Evolutionary conservation across 140 eudicot species (phyloP).

Genomic region (Bidens hawaiensis): DNA sequence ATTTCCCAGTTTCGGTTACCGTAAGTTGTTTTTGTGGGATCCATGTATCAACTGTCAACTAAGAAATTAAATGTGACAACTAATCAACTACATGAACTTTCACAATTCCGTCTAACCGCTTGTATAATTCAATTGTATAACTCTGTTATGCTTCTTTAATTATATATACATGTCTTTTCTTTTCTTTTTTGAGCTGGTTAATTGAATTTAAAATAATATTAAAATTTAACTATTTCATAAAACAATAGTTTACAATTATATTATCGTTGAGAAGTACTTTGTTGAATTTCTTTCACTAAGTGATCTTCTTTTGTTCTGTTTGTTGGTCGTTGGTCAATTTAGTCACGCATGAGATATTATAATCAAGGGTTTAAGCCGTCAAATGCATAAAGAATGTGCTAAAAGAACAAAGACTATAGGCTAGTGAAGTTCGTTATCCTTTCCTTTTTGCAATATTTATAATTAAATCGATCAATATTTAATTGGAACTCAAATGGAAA

Average conservation of each 20-base stretch:
- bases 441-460: background rate
- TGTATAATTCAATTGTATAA: too few relatives aligned
- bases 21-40: background rate
- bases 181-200: too few relatives aligned
- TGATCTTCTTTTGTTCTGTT: background rate
- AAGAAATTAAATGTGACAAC: too few relatives aligned
- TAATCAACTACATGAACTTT: too few relatives aligned
- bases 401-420: background rate
- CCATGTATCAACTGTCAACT: background rate
- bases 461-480: background rate
- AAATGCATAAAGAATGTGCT: background rate
- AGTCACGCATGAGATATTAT: conserved; percentile 19
- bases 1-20: too few relatives aligned
- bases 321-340: conserved; percentile 15
- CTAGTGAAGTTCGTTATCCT: background rate
- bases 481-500: background rate
- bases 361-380: conserved; percentile 4
- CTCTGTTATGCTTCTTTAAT: too few relatives aligned
- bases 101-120: too few relatives aligned
- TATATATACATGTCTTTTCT: too few relatives aligned
- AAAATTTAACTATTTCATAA: background rate
- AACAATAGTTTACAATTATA: background rate
- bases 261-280: conserved; percentile 14
- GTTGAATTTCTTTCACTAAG: conserved; percentile 20
- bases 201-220: background rate